Evolutionary conservation across 768 basidiomycete genomes (phyloP), one percentile per base, ranked within the genome.

Genomic region (Boletus reticulatus): DNA sequence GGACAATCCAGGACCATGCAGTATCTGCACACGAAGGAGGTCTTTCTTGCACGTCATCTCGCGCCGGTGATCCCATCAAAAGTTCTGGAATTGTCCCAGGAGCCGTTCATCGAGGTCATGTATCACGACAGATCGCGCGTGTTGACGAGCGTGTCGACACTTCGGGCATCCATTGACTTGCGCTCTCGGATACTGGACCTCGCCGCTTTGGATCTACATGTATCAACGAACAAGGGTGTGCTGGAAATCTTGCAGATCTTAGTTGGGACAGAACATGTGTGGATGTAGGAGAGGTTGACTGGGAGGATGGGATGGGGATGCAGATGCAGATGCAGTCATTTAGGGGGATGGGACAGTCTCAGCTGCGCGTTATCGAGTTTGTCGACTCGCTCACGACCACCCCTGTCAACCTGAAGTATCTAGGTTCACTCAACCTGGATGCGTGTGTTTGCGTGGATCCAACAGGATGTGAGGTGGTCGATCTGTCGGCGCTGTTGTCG

Each of bases 31-130:
- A 92, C 90, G 3, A 79, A 87, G 11, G 90, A 96, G 69, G 87
- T 94, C 64, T 98, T 94, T 75, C 93, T 94, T 64, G 84, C 84
- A 4, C 82, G 89, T 3, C 94, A 97, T 65, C 80, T 96, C 17
- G 80, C 3, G 22, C 22, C 84, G 8, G 82, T 78, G 12, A 78
- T 95, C 31, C 89, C 94, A 2, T 82, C 85, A 27, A 77, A 79
- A 54, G 79, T 81, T 0, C 86, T 90, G 0, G 70, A 78, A 27
- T 73, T 75, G 8, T 54, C 75, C 0, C 75, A 76, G 38, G 79
- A 81, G 7, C 80, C 83, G 0, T 76, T 73, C 50, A 77, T 75
- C 46, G 82, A 85, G 47, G 80, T 90, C 11, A 67, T 81, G 36
- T 94, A 92, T 65, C 74, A 72, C 29, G 92, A 95, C 60, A 88